A percentile compares a stretch with the other conserved stretches of the same genome.
Conservation (phyloP, 2,329 filamentous ascomycete genomes). For the Colletotrichum ledebouriae region DNA sequence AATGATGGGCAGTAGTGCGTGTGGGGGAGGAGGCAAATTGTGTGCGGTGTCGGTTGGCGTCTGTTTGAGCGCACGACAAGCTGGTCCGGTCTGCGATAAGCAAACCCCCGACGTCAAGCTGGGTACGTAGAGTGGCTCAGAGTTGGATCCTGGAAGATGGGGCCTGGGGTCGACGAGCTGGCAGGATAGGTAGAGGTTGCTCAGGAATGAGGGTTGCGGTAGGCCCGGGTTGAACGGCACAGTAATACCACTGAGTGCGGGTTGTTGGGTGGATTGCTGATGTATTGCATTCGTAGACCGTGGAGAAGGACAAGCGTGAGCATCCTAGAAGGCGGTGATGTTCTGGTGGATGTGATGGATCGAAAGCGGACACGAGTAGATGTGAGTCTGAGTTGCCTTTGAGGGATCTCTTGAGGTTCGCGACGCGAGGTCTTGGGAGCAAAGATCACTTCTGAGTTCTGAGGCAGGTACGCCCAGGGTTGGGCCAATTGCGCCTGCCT, state of each 20-base stretch:
- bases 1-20: conserved; percentile 28
- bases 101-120: conserved; percentile 8
- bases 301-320: conserved; percentile 11
- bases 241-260: background rate
- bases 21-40: conserved; percentile 36
- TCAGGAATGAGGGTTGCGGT: background rate
- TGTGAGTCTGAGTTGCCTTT: no score
- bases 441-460: conserved; percentile 1
- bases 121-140: no score
- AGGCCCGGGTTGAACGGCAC: conserved; percentile 14
- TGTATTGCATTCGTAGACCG: conserved; percentile 14
- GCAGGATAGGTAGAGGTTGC: background rate
- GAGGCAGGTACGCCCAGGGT: no score
- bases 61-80: conserved; percentile 30
- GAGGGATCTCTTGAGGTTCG: conserved; percentile 18
- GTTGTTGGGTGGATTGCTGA: conserved; percentile 18
- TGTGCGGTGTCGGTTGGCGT: conserved; percentile 33
- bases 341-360: background rate
- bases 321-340: background rate
- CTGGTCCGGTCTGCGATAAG: background rate
- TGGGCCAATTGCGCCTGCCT: background rate
- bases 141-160: background rate
- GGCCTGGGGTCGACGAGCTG: background rate
- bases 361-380: no score
- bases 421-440: conserved; percentile 10